phyloP scores from a whole-genome alignment of 305 asterid genomes.

The Solanum hybrid region DNA sequence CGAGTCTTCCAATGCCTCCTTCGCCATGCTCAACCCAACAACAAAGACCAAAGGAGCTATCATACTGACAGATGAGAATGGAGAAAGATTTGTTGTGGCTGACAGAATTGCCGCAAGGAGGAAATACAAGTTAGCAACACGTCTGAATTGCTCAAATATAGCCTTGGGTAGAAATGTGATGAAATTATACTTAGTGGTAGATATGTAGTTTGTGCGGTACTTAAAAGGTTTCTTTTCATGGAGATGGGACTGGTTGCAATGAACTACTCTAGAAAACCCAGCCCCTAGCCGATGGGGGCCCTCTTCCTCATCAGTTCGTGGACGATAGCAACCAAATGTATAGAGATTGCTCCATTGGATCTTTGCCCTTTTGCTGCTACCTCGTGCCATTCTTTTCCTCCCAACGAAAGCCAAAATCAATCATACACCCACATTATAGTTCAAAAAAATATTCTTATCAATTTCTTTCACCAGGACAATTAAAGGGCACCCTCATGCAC shows the following conservation, averaged over 20 bases:
- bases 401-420: constrained; percentile 12
- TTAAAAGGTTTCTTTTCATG: constrained; percentile 46
- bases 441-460: not conserved
- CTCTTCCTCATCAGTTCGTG: constrained; percentile 36
- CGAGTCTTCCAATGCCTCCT: constrained; percentile 90
- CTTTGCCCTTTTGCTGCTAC: constrained; percentile 53
- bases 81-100: constrained; percentile 51
- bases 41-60: constrained; percentile 74
- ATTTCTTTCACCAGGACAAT: not conserved
- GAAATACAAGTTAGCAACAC: constrained; percentile 85
- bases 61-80: constrained; percentile 62
- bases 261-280: constrained; percentile 54
- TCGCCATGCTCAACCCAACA: constrained; percentile 79
- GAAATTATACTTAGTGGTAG: constrained; percentile 78
- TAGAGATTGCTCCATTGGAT: constrained; percentile 55
- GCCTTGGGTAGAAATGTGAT: constrained; percentile 71
- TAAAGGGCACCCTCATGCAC: not conserved
- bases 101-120: constrained; percentile 65
- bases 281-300: constrained; percentile 45
- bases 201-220: constrained; percentile 59
- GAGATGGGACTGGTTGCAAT: constrained; percentile 57
- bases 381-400: constrained; percentile 41
- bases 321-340: constrained; percentile 54
- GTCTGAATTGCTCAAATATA: constrained; percentile 77
- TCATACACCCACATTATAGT: not conserved